Conservation (phyloP, 2,329 filamentous ascomycete species). For the Fusarium sp. region DNA sequence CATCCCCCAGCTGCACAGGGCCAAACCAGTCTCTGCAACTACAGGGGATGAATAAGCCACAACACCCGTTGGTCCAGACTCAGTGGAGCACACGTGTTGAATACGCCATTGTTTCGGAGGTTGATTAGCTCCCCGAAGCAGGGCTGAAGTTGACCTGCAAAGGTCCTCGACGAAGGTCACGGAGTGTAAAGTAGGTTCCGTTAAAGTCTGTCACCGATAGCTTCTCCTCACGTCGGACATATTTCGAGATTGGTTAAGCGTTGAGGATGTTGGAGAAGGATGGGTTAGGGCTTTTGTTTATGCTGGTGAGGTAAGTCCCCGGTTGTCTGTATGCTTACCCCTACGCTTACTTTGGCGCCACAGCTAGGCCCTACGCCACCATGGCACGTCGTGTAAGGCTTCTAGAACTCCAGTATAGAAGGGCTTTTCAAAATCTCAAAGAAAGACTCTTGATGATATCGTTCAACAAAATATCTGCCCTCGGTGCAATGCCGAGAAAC, state of each 20-base stretch:
- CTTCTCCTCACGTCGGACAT: background rate
- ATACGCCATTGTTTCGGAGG: conserved; percentile 17
- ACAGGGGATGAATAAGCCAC: conserved; percentile 1
- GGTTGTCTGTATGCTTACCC: background rate
- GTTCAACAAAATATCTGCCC: background rate
- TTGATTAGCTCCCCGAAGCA: conserved; percentile 25
- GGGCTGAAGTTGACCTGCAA: background rate
- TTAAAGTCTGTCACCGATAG: background rate
- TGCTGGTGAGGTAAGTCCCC: background rate
- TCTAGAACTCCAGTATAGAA: background rate
- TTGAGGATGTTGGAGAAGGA: background rate
- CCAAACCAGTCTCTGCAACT: background rate
- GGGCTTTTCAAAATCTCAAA: background rate
- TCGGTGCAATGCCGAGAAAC: background rate
- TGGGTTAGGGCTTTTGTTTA: background rate
- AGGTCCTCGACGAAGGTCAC: background rate
- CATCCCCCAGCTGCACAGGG: background rate
- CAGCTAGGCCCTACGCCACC: background rate
- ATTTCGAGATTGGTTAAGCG: background rate
- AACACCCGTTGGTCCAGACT: background rate
- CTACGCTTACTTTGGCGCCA: background rate
- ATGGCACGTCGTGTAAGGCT: background rate
- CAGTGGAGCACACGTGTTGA: conserved; percentile 51
- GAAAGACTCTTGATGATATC: background rate
- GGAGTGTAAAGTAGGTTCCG: conserved; percentile 33